These are phyloP conservation scores for Microstroma glucosiphilum DNA, from an alignment of 1,284 basidiomycete species.

Conservation along the genomic window DNA sequence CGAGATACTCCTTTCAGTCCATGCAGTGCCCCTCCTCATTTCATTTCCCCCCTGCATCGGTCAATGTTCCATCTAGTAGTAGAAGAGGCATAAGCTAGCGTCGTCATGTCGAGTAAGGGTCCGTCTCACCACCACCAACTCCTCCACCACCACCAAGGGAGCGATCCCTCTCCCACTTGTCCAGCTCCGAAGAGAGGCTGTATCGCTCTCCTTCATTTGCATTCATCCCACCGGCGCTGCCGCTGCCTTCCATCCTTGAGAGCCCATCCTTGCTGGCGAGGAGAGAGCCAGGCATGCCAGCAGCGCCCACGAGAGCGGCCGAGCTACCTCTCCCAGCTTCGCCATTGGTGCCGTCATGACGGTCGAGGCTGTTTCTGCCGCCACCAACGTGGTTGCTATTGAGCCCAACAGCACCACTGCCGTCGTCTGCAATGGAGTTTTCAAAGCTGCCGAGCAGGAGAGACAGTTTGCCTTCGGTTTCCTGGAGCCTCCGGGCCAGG, in stretches of 20 bases:
- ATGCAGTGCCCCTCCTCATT: no score
- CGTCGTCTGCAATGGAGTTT: conserved; percentile 25
- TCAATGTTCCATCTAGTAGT: no score
- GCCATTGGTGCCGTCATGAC: neutral
- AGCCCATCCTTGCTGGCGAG: neutral
- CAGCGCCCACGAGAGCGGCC: neutral
- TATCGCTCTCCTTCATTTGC: conserved; percentile 9
- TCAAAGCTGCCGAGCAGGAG: conserved; percentile 35
- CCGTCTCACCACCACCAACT: neutral
- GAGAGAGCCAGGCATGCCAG: neutral
- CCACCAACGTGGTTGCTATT: conserved; percentile 23
- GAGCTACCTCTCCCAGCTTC: neutral
- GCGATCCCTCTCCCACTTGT: conserved; percentile 32
- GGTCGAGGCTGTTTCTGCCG: neutral
- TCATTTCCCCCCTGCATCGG: no score
- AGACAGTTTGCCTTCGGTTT: conserved; percentile 37
- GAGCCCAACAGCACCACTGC: conserved; percentile 18
- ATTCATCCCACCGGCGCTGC: neutral
- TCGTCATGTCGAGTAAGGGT: conserved; percentile 1
- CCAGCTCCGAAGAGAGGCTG: conserved; percentile 40
- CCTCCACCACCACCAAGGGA: no score
- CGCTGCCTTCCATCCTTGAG: neutral
- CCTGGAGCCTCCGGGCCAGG: conserved; percentile 30
- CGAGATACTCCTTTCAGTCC: no score
- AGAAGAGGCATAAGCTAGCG: neutral